Evolutionary conservation across 1,284 basidiomycete genomes (phyloP).

Genomic region (Erythrobasidium hasegawianum): DNA sequence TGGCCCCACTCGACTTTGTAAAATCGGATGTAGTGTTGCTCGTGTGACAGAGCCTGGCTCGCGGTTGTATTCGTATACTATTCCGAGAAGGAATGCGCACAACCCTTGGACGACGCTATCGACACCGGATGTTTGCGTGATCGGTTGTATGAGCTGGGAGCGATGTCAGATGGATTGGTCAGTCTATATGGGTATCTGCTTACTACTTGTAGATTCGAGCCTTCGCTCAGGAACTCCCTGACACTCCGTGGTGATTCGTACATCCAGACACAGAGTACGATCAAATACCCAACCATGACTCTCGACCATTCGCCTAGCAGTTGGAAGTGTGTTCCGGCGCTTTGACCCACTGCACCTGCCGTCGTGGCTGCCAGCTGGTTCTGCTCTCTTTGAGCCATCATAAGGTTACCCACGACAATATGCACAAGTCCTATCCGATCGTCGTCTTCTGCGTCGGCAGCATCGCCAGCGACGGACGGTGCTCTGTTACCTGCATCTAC

Average conservation of each 20-base stretch:
- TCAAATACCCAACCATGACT: slow-evolving; percentile 79
- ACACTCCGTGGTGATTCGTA: slow-evolving; percentile 91
- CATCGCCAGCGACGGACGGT: slow-evolving; percentile 34
- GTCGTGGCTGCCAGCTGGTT: slow-evolving; percentile 50
- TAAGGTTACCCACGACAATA: slow-evolving; percentile 58
- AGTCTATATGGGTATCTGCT: slow-evolving; percentile 49
- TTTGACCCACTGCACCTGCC: slow-evolving; percentile 34
- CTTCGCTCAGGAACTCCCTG: slow-evolving; percentile 78
- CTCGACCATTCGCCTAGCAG: slow-evolving; percentile 81
- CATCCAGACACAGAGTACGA: slow-evolving; percentile 83
- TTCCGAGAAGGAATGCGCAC: slow-evolving; percentile 84
- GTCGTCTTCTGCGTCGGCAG: slow-evolving; percentile 53
- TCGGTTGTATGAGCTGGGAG: slow-evolving; percentile 81
- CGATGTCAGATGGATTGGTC: slow-evolving; percentile 2
- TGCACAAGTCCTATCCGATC: slow-evolving; percentile 54
- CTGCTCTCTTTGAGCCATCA: slow-evolving; percentile 59
- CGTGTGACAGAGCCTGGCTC: slow-evolving; percentile 87
- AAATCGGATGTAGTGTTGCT: slow-evolving; percentile 78
- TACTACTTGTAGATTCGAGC: slow-evolving; percentile 84
- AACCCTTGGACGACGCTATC: slow-evolving; percentile 86
- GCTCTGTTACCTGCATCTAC: slow-evolving; percentile 2
- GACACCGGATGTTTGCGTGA: slow-evolving; percentile 80
- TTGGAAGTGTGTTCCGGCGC: slow-evolving; percentile 48
- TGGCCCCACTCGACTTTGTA: slow-evolving; percentile 71
- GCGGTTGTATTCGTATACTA: slow-evolving; percentile 91